Conservation (phyloP, 192 early-diverging fungal species). For the Lobosporangium transversale region DNA sequence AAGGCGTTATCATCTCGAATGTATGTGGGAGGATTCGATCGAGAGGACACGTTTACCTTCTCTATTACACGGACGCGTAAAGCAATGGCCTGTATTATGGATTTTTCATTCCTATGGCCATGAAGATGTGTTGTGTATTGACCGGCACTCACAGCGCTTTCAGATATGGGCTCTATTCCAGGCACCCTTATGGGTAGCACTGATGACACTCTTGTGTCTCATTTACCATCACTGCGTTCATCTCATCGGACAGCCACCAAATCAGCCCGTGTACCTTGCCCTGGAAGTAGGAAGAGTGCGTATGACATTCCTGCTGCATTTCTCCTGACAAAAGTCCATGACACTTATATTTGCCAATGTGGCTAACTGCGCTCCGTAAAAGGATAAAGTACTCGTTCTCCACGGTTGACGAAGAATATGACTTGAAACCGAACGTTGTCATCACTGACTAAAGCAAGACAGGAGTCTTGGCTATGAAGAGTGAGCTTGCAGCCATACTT, state of each 20-base stretch:
- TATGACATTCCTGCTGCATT: conserved; percentile 20
- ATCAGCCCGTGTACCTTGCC: no score
- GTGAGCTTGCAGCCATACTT: no score
- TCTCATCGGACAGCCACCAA: no score
- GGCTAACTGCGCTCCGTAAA: conserved; percentile 1
- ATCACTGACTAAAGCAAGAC: conserved; percentile 18
- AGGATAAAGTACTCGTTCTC: conserved; percentile 18
- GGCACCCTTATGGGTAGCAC: no score
- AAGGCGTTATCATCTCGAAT: conserved; percentile 8
- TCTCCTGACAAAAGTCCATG: conserved; percentile 9
- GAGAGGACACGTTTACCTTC: conserved; percentile 2
- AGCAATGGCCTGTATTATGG: conserved; percentile 11
- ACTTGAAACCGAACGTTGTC: conserved; percentile 3
- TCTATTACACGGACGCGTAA: conserved; percentile 2
- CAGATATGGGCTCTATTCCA: conserved; percentile 1
- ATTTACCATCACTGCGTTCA: no score
- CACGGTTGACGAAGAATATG: neutral
- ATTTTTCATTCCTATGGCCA: conserved; percentile 24
- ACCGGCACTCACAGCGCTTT: conserved; percentile 16
- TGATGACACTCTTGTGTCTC: no score
- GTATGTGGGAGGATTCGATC: conserved; percentile 15
- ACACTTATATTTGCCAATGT: neutral
- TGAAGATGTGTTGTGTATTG: conserved; percentile 10
- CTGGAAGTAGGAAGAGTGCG: no score
- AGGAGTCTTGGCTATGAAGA: conserved; percentile 7